These are phyloP conservation scores for Primulina tabacum DNA, from an alignment of 257 asterid species.

Conservation along the genomic window DNA sequence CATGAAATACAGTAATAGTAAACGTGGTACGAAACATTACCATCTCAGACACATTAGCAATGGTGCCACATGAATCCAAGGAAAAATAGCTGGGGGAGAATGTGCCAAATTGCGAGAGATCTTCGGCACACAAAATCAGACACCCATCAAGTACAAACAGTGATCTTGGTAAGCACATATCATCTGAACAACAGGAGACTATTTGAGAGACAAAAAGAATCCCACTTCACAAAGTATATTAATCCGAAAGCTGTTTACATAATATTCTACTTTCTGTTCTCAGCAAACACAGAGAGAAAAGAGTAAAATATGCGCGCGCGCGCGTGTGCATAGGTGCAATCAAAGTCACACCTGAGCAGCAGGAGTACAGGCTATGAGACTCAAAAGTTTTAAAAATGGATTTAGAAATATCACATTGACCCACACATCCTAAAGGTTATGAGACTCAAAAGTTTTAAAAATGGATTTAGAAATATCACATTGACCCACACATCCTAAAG, in stretches of 20 bases:
- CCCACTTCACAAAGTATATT: not conserved
- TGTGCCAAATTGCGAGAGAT: constrained; percentile 35
- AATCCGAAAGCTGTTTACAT: constrained; percentile 1
- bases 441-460: too few species aligned
- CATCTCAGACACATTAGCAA: too few species aligned
- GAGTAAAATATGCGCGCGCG: not conserved
- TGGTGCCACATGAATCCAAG: too few species aligned
- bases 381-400: not conserved
- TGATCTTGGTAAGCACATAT: constrained; percentile 44
- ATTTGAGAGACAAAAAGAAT: constrained; percentile 6
- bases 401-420: not conserved
- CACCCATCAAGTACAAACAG: constrained; percentile 42
- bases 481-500: too few species aligned
- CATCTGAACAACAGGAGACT: constrained; percentile 26
- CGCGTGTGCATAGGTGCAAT: not conserved
- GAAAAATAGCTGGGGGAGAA: too few species aligned
- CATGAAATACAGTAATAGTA: constrained; percentile 16
- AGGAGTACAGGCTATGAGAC: constrained; percentile 9
- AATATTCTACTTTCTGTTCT: not conserved
- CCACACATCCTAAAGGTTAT: too few species aligned
- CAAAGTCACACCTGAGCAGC: not conserved
- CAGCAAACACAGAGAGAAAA: not conserved
- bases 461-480: not conserved
- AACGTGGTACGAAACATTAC: too few species aligned
- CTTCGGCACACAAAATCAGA: constrained; percentile 46